These are phyloP conservation scores for Medicago lupulina DNA, from an alignment of 306 rosid genomes.

Conservation along the genomic window DNA sequence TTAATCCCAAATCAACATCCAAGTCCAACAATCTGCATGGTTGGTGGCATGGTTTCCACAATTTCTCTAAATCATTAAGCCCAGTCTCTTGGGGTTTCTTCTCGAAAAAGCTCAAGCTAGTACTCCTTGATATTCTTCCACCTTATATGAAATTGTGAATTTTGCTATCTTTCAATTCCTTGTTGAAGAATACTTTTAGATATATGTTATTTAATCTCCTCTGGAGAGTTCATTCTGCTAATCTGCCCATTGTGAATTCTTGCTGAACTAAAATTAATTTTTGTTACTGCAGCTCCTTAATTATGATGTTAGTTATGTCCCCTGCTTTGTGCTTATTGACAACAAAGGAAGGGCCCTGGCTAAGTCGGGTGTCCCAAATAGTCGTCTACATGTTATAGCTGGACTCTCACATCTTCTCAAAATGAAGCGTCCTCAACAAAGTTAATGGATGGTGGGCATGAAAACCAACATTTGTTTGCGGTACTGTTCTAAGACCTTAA, in stretches of 20 bases:
- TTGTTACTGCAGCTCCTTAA: slow-evolving; percentile 73
- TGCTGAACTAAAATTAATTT: slow-evolving; percentile 31
- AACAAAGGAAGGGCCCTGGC: slow-evolving; percentile 83
- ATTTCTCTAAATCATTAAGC: not conserved
- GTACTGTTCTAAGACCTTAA: not conserved
- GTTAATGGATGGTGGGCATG: slow-evolving; percentile 22
- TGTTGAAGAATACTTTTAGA: not conserved
- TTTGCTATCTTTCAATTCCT: not conserved
- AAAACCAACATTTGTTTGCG: not conserved
- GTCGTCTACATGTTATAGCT: slow-evolving; percentile 86
- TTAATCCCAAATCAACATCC: not conserved
- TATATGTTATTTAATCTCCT: not conserved
- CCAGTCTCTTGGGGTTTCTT: not conserved
- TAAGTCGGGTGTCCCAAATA: slow-evolving; percentile 76
- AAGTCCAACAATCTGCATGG: not conserved
- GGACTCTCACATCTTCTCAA: slow-evolving; percentile 91
- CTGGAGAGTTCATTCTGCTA: not conserved
- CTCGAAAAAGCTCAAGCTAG: not conserved
- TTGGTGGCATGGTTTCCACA: not conserved
- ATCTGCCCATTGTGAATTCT: slow-evolving; percentile 3
- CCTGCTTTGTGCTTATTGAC: slow-evolving; percentile 89
- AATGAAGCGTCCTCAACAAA: slow-evolving; percentile 60
- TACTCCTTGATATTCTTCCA: not conserved
- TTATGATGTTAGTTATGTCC: slow-evolving; percentile 84
- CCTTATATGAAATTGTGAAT: not conserved